Conservation (phyloP, 331 rosid species). For the Dryas integrifolia region DNA sequence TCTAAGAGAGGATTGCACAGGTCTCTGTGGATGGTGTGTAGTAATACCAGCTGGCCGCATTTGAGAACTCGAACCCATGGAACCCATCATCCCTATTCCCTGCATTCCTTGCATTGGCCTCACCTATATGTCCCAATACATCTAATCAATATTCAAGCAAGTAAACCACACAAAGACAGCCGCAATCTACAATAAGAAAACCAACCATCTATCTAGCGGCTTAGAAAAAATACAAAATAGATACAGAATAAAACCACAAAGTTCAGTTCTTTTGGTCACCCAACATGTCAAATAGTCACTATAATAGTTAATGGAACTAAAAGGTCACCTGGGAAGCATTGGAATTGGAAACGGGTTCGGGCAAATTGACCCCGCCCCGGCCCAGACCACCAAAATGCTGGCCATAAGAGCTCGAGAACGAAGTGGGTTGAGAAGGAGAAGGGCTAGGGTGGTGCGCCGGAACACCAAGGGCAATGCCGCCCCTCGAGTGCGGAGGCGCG, state of each 20-base stretch:
- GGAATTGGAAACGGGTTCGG: constrained; percentile 51
- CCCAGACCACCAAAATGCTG: constrained; percentile 76
- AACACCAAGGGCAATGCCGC: constrained; percentile 73
- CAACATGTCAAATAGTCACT: not conserved
- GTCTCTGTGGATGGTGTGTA: constrained; percentile 58
- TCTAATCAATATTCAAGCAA: constrained; percentile 13
- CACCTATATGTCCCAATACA: constrained; percentile 41
- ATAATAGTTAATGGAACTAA: not conserved
- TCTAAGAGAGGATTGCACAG: constrained; percentile 68
- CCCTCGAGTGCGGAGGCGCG: constrained; percentile 41
- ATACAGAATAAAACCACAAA: not conserved
- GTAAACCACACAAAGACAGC: not conserved
- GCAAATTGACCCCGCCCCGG: constrained; percentile 50
- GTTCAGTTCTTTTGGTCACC: not conserved
- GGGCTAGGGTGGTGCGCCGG: constrained; percentile 67
- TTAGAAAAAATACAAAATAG: not conserved
- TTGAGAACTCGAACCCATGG: constrained; percentile 65
- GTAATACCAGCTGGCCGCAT: constrained; percentile 65
- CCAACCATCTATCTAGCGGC: not conserved
- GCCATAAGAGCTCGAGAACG: constrained; percentile 65
- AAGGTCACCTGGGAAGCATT: constrained; percentile 54
- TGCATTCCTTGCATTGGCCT: constrained; percentile 62
- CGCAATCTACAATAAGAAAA: constrained; percentile 3
- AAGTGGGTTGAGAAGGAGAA: constrained; percentile 51
- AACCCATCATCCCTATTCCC: constrained; percentile 80